phyloP scores from a whole-genome alignment of 1,284 basidiomycete genomes.

The Malassezia arunalokei region DNA sequence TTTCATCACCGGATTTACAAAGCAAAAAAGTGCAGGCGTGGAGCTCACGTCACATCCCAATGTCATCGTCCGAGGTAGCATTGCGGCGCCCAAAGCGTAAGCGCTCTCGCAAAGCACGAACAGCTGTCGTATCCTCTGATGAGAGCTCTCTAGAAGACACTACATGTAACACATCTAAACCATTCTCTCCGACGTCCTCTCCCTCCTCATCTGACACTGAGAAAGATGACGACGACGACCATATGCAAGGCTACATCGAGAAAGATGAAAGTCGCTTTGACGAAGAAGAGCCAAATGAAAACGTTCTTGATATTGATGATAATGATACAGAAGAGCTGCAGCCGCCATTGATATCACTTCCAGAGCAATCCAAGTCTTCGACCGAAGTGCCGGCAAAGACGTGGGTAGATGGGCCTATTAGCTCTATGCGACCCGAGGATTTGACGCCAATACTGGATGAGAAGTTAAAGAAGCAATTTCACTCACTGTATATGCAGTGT shows the following conservation, averaged over 20 bases:
- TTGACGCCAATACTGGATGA: constrained; percentile 5
- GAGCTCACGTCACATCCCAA: background rate
- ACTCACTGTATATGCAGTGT: constrained; percentile 25
- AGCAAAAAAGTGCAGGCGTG: no score
- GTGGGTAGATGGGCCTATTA: background rate
- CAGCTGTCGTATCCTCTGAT: constrained; percentile 5
- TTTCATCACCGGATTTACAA: no score
- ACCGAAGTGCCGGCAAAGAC: background rate
- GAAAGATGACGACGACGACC: background rate
- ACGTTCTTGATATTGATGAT: background rate
- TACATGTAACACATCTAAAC: background rate
- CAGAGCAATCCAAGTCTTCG: background rate
- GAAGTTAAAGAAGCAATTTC: constrained; percentile 18
- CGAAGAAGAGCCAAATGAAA: constrained; percentile 16
- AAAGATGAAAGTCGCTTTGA: constrained; percentile 12
- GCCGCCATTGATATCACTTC: background rate
- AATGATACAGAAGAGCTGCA: background rate
- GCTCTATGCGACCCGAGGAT: background rate
- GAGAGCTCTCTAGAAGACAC: background rate
- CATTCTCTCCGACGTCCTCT: background rate
- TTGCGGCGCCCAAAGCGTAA: constrained; percentile 13
- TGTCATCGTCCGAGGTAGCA: background rate
- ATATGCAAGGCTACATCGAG: background rate
- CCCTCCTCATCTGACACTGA: background rate
- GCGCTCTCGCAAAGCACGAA: constrained; percentile 14